A percentile compares a stretch with the other conserved stretches of the same genome.
Conservation (phyloP, 129 eudicot genomes). For the Kitagawia praeruptora region DNA sequence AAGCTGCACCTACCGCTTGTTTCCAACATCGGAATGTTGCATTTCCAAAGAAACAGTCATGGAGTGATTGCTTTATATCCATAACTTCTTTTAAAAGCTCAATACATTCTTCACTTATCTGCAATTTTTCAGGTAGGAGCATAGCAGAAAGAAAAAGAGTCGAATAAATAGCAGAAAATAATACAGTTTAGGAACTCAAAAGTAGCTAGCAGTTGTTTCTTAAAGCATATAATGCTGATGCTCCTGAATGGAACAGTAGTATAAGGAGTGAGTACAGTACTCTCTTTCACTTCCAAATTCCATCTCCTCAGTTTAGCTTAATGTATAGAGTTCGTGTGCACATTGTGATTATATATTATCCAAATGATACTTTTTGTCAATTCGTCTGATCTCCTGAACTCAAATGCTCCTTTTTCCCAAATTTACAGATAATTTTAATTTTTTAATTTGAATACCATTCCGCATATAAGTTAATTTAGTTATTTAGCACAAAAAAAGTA, state of each 20-base stretch:
- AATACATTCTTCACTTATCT: not conserved
- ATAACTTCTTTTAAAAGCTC: not conserved
- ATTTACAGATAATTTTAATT: not conserved
- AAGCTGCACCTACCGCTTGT: not conserved
- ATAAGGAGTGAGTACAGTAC: not conserved
- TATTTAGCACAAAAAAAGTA: not conserved
- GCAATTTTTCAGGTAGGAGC: not conserved
- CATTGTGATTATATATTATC: not conserved
- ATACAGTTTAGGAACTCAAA: not conserved
- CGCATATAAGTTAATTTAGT: not conserved
- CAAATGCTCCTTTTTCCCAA: not conserved
- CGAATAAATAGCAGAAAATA: not conserved
- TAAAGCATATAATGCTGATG: not conserved
- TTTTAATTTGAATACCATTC: not conserved
- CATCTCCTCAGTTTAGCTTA: not conserved
- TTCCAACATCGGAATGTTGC: not conserved
- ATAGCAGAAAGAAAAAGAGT: not conserved
- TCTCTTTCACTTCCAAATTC: not conserved
- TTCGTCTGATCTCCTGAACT: not conserved
- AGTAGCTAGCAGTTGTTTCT: not conserved
- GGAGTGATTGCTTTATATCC: not conserved
- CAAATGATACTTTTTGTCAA: not conserved
- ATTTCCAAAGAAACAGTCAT: not conserved
- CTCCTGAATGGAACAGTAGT: not conserved
- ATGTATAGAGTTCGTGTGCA: not conserved